Evolutionary conservation across 192 early-diverging fungal genomes (phyloP).

Genomic region (Physocladia obscura): DNA sequence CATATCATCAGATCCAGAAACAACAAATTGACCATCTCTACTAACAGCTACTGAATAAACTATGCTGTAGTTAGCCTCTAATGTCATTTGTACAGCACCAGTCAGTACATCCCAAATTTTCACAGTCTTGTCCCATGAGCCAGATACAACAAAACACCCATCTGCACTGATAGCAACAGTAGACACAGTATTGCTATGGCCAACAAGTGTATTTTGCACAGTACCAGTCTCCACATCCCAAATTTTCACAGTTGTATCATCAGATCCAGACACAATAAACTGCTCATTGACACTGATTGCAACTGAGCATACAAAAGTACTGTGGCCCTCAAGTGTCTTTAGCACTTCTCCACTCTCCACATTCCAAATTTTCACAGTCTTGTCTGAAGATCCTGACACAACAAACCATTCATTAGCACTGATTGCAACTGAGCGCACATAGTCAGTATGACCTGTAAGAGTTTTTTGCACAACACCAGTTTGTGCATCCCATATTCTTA

Average conservation of each 20-base stretch:
- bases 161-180: too few relatives aligned
- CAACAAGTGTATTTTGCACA: slow-evolving; percentile 1
- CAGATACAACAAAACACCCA: too few relatives aligned
- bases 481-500: too few relatives aligned
- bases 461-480: too few relatives aligned
- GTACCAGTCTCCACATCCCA: slow-evolving; percentile 46
- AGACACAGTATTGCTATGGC: too few relatives aligned
- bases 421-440: slow-evolving; percentile 7
- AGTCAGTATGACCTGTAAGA: background rate
- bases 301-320: background rate
- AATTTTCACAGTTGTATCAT: slow-evolving; percentile 63
- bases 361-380: too few relatives aligned
- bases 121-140: slow-evolving; percentile 58
- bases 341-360: too few relatives aligned
- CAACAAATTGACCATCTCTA: too few relatives aligned
- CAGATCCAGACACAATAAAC: slow-evolving; percentile 40
- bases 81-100: background rate
- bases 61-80: background rate
- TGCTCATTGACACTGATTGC: background rate
- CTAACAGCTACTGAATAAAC: background rate
- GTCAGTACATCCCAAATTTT: background rate
- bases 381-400: too few relatives aligned
- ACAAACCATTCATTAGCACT: background rate
- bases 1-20: background rate
- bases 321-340: background rate